A percentile compares a stretch with the other conserved stretches of the same genome.
phyloP scores from a whole-genome alignment of 148 eudicot species.

The Linanthus parryae region DNA sequence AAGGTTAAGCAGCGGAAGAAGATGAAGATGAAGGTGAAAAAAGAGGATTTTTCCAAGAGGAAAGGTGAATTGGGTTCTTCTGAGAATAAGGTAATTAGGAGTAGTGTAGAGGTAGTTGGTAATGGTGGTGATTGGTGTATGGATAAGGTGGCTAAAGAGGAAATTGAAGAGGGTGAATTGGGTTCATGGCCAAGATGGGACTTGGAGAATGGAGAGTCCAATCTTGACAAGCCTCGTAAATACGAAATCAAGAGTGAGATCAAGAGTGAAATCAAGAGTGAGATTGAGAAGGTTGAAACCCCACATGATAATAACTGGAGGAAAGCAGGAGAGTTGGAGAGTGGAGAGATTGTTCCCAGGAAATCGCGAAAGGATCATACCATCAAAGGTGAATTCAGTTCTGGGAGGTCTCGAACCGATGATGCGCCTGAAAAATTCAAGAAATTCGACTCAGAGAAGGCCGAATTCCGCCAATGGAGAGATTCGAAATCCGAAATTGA shows the following conservation, averaged over 20 bases:
- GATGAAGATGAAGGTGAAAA: conserved; percentile 51
- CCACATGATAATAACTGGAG: conserved; percentile 27
- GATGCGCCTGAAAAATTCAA: too few relatives aligned
- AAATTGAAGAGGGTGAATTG: conserved; percentile 92
- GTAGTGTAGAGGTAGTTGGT: conserved; percentile 13
- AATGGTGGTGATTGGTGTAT: conserved; percentile 24
- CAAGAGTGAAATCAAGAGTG: conserved; percentile 34
- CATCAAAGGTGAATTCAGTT: conserved; percentile 35
- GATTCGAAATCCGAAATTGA: conserved; percentile 54
- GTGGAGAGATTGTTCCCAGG: conserved; percentile 33
- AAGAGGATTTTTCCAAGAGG: conserved; percentile 38
- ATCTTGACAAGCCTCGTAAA: conserved; percentile 18
- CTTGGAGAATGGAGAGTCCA: conserved; percentile 50
- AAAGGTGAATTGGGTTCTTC: conserved; percentile 21
- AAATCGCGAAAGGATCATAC: conserved; percentile 44
- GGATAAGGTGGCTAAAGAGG: conserved; percentile 42
- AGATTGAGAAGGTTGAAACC: conserved; percentile 59
- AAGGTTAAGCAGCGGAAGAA: conserved; percentile 31
- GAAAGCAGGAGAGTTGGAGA: conserved; percentile 39
- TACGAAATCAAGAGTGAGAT: too few relatives aligned
- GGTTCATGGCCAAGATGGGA: conserved; percentile 49
- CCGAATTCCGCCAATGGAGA: conserved; percentile 33
- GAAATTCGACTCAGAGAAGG: conserved; percentile 21
- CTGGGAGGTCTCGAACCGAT: too few relatives aligned
- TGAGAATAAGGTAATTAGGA: conserved; percentile 23